These are phyloP conservation scores for Pecoramyces ruminantium DNA, from an alignment of 192 early-diverging fungal genomes.

Conservation along the genomic window DNA sequence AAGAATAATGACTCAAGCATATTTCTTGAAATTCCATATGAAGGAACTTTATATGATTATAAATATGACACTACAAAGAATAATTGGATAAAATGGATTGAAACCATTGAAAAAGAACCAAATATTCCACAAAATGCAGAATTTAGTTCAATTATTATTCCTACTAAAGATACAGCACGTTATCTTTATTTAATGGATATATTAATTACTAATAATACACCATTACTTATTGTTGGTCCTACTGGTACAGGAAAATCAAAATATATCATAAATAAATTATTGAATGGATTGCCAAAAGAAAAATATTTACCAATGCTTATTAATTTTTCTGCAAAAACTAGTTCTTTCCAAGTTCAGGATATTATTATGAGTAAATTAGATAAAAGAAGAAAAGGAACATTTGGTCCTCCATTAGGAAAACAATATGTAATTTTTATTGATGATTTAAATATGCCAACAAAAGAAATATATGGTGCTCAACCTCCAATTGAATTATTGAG, in stretches of 20 bases:
- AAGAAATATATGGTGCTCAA: slow-evolving; percentile 42
- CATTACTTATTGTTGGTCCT: slow-evolving; percentile 32
- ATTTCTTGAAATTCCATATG: slow-evolving; percentile 11
- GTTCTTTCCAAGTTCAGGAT: slow-evolving; percentile 35
- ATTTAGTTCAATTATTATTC: slow-evolving; percentile 41
- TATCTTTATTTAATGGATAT: slow-evolving; percentile 41
- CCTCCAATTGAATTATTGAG: slow-evolving; percentile 41
- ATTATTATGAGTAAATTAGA: slow-evolving; percentile 43
- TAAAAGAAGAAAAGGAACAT: slow-evolving; percentile 39
- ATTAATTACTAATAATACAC: slow-evolving; percentile 25
- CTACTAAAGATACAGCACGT: slow-evolving; percentile 41
- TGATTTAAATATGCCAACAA: slow-evolving; percentile 44
- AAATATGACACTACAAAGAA: slow-evolving; percentile 12
- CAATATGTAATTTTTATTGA: slow-evolving; percentile 34
- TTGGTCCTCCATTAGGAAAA: slow-evolving; percentile 36
- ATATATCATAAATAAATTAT: slow-evolving; percentile 31
- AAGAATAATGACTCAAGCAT: slow-evolving; percentile 4
- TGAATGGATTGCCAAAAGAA: slow-evolving; percentile 24
- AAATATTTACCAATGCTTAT: slow-evolving; percentile 38
- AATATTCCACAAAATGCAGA: slow-evolving; percentile 24
- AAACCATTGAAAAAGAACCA: slow-evolving; percentile 18
- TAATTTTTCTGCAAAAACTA: slow-evolving; percentile 39
- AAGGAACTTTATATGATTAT: slow-evolving; percentile 32
- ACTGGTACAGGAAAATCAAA: slow-evolving; percentile 48
- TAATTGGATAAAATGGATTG: slow-evolving; percentile 29